Evolutionary conservation across 1,284 basidiomycete species (phyloP), one percentile per base, ranked within the genome.

Genomic region (Trichosporon inkin): DNA sequence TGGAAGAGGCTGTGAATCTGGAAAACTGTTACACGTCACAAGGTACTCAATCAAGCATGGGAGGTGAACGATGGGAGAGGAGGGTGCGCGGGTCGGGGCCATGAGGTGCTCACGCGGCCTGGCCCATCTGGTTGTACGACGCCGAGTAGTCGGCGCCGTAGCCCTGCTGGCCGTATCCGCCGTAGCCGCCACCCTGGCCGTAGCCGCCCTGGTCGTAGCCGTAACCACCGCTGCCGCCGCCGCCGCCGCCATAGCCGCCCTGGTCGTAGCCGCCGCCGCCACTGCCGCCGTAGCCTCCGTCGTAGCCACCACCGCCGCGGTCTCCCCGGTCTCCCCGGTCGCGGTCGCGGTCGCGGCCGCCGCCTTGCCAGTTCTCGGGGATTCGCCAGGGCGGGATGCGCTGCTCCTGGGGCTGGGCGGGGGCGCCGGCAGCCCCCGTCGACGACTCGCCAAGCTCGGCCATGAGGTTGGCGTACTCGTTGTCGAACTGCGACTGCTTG

Each of bases 401-500:
- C 36, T 68, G 61, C 62, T 71, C 69, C 32, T 55, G 32, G n/a
- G 68, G 67, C 38, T 64, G 67, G 4, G 64, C 65, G 19, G 62
- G 67, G n/a, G 67, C 72, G 36, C 73, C 72, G 1, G 72, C 67
- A 1, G 70, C 69, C 49, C 82, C 81, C 44, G 71, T 71, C 2
- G 37, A 53, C 40, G 84, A 84, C 80, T 99, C 96, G 60, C 96
- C 96, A 36, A 99, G 84, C 80, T 99, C 96, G 39, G 92, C 94
- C 95, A 99, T 96, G 66, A 99, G 81, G 68, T 85, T 92, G 28
- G 92, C 91, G 71, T 98, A 99, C 80, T 99, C 96, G 16, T 92
- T 94, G 78, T 99, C 95, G 80, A 98, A 97, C 49, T 69, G 73
- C 57, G 70, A 72, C 64, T 60, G 66, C 62, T 66, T 73, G 67